Percentiles rank a stretch among this genome's conserved stretches.
phyloP scores from a whole-genome alignment of 2,329 filamentous ascomycete species.

The Cryphonectria japonica region DNA sequence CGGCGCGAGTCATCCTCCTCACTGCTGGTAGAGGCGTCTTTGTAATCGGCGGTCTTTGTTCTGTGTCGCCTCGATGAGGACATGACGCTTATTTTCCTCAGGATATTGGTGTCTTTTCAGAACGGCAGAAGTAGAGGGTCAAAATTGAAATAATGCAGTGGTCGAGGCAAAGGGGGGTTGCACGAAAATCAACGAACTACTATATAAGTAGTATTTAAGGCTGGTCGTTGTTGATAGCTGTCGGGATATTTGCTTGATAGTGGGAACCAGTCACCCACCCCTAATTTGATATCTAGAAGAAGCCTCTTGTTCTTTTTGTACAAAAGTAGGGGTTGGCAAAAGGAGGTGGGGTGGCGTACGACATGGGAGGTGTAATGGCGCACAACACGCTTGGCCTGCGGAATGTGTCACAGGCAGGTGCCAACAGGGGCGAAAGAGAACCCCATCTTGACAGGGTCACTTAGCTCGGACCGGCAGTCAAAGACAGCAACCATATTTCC shows the following conservation, averaged over 20 bases:
- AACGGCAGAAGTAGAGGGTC: not conserved
- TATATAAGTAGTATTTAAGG: not conserved
- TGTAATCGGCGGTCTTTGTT: slow-evolving; percentile 17
- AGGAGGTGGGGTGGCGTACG: not conserved
- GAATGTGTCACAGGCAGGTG: slow-evolving; percentile 12
- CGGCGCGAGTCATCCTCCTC: slow-evolving; percentile 19
- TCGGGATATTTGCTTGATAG: not conserved
- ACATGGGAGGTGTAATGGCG: not conserved
- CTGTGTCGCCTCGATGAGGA: slow-evolving; percentile 21
- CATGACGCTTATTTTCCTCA: slow-evolving; percentile 12
- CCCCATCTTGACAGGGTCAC: not conserved
- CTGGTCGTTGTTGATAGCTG: not conserved
- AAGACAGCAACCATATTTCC: not conserved
- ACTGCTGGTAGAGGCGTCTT: slow-evolving; percentile 21
- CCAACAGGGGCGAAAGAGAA: not conserved
- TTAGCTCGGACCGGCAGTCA: not conserved
- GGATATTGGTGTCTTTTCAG: not conserved
- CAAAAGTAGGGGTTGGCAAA: not conserved
- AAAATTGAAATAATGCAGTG: not conserved
- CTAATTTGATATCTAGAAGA: not conserved
- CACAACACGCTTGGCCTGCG: not conserved
- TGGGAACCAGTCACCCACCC: not conserved
- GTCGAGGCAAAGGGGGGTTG: not conserved
- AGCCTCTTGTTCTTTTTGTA: slow-evolving; percentile 22
- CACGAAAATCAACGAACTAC: slow-evolving; percentile 2